Percentiles rank a stretch among this genome's conserved stretches.
Conservation (phyloP, 768 basidiomycete genomes). For the Leccinellum rugosiceps region DNA sequence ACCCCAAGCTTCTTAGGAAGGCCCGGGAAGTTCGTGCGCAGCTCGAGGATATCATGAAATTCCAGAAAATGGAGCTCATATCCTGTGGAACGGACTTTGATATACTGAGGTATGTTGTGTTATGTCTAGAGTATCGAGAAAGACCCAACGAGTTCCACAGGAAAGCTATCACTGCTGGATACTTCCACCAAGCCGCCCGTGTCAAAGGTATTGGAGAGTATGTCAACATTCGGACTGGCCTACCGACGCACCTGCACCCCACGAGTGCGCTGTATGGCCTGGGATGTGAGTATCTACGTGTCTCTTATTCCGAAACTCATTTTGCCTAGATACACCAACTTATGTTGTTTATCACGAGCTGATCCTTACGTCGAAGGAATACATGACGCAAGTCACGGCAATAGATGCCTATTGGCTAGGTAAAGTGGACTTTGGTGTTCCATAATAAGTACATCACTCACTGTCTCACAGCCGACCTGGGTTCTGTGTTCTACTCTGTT, state of each 20-base stretch:
- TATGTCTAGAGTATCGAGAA: not conserved
- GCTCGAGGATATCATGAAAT: conserved; percentile 98
- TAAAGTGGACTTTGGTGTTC: conserved; percentile 32
- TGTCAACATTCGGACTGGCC: conserved; percentile 91
- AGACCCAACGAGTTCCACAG: conserved; percentile 36
- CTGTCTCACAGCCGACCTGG: conserved; percentile 70
- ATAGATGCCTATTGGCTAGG: conserved; percentile 98
- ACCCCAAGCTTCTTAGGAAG: conserved; percentile 93
- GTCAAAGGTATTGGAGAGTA: conserved; percentile 99
- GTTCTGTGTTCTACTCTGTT: conserved; percentile 96
- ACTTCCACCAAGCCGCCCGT: conserved; percentile 97
- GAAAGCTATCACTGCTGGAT: conserved; percentile 96
- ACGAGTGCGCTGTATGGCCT: conserved; percentile 96
- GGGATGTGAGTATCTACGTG: conserved; percentile 63
- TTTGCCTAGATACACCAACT: conserved; percentile 76
- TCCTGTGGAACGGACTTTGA: conserved; percentile 96
- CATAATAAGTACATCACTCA: conserved; percentile 2
- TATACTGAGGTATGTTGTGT: conserved; percentile 56
- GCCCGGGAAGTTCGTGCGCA: conserved; percentile 93
- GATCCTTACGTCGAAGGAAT: conserved; percentile 92
- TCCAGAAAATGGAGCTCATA: conserved; percentile 92
- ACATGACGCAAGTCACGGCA: conserved; percentile 99
- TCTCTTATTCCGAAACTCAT: not conserved
- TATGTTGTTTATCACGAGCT: conserved; percentile 98
- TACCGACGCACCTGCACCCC: conserved; percentile 95